phyloP scores from a whole-genome alignment of 768 basidiomycete genomes.

The Lanmaoa rubissima region DNA sequence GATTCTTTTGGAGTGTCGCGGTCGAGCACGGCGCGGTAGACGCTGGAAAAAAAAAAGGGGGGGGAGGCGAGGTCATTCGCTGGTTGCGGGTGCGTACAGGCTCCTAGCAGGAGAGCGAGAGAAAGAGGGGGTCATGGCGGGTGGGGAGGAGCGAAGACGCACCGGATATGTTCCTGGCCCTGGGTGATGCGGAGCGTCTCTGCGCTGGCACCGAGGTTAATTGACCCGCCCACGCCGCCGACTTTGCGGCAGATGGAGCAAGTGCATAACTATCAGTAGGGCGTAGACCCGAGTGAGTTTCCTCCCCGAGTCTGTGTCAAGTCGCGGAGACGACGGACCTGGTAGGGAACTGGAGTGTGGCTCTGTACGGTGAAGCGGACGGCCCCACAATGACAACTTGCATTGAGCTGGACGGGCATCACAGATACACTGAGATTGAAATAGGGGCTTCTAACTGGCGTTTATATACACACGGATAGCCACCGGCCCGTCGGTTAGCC shows the following conservation, averaged over 20 bases:
- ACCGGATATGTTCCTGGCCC: slow-evolving; percentile 58
- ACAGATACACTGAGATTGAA: not conserved
- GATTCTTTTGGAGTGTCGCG: slow-evolving; percentile 50
- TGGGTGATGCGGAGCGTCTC: slow-evolving; percentile 49
- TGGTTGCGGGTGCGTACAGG: not conserved
- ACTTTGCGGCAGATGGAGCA: slow-evolving; percentile 75
- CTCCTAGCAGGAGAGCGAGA: too few relatives aligned
- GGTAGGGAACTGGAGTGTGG: slow-evolving; percentile 63
- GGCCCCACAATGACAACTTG: slow-evolving; percentile 38
- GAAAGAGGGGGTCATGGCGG: not conserved
- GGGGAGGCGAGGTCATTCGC: not conserved
- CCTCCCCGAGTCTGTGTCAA: too few relatives aligned
- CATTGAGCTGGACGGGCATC: slow-evolving; percentile 53
- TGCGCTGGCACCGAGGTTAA: slow-evolving; percentile 60
- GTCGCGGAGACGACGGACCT: slow-evolving; percentile 34
- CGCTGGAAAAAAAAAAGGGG: slow-evolving; percentile 28
- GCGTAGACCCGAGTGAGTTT: not conserved
- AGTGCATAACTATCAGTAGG: slow-evolving; percentile 46
- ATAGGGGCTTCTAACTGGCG: not conserved
- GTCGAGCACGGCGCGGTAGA: slow-evolving; percentile 62
- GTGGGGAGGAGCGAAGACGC: not conserved
- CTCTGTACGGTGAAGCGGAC: slow-evolving; percentile 36
- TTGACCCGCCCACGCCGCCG: slow-evolving; percentile 60
- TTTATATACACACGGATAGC: not conserved
- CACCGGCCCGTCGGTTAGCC: not conserved